Evolutionary conservation across 306 rosid species (phyloP).

Genomic region (Ochetophila trinervis): DNA sequence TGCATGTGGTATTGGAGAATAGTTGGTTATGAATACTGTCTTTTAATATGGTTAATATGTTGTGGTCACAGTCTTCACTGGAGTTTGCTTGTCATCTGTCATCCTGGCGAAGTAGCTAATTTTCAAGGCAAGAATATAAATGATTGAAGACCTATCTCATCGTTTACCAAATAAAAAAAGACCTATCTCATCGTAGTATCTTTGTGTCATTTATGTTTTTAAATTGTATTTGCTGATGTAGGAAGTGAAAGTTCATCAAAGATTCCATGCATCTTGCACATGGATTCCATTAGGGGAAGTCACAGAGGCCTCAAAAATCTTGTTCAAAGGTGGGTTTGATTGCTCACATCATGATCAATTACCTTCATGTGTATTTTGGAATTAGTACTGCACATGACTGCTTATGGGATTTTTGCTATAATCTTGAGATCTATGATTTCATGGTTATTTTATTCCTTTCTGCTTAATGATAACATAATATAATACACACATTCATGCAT

Average conservation of each 20-base stretch:
- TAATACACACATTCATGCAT: no score
- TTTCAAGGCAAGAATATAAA: constrained; percentile 39
- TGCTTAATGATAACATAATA: no score
- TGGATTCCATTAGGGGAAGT: constrained; percentile 72
- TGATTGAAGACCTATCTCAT: constrained; percentile 14
- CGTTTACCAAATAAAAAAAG: no score
- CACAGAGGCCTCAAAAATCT: constrained; percentile 60
- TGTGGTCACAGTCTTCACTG: constrained; percentile 59
- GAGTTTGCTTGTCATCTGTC: constrained; percentile 74
- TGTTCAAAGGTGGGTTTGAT: constrained; percentile 54
- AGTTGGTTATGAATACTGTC: constrained; percentile 8
- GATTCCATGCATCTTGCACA: constrained; percentile 75
- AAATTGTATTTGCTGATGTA: constrained; percentile 36
- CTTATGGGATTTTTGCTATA: neutral
- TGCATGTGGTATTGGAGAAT: constrained; percentile 8
- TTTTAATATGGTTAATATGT: constrained; percentile 20
- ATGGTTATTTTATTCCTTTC: no score
- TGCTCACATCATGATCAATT: constrained; percentile 11
- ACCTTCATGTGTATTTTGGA: neutral
- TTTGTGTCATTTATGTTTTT: constrained; percentile 13
- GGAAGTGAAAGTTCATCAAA: constrained; percentile 36
- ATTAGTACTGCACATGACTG: neutral
- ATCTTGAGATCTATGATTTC: no score
- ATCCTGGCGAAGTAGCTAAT: constrained; percentile 57
- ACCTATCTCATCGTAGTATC: constrained; percentile 19